Conservation (phyloP, 768 basidiomycete genomes). For the Pleurotus tuoliensis region DNA sequence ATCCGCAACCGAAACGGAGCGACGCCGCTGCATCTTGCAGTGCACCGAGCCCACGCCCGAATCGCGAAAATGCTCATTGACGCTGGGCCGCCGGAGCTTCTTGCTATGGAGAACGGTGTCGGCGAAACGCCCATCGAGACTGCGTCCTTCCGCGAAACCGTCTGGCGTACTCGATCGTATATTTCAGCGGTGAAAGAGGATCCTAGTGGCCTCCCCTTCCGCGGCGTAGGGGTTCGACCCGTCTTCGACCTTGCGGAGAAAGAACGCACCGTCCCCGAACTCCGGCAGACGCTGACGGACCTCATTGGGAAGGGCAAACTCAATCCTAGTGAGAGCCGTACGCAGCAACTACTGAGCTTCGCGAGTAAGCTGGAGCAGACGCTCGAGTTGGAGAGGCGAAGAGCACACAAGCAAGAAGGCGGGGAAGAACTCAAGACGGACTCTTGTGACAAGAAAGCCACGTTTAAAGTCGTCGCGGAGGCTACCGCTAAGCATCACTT, state of each 20-base stretch:
- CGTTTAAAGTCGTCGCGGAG: conserved; percentile 16
- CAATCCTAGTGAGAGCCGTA: conserved; percentile 16
- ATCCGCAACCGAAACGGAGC: conserved; percentile 44
- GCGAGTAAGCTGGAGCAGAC: conserved; percentile 24
- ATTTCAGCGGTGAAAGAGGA: neutral
- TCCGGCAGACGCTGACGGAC: conserved; percentile 20
- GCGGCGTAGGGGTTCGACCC: neutral
- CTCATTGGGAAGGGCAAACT: conserved; percentile 21
- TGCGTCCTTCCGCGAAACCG: conserved; percentile 23
- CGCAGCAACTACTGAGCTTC: conserved; percentile 22
- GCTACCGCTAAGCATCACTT: conserved; percentile 12
- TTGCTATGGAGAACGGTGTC: conserved; percentile 48
- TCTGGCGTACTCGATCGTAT: conserved; percentile 14
- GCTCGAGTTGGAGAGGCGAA: conserved; percentile 17
- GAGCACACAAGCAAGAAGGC: conserved; percentile 10
- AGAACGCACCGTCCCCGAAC: conserved; percentile 19
- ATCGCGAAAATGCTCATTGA: conserved; percentile 37
- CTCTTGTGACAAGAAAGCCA: conserved; percentile 10
- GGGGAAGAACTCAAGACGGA: conserved; percentile 10
- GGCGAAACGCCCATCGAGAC: conserved; percentile 42
- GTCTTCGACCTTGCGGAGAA: conserved; percentile 7
- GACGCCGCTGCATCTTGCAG: conserved; percentile 50
- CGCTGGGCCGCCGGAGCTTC: conserved; percentile 30
- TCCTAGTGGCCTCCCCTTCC: neutral
- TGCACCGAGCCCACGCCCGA: conserved; percentile 25